Evolutionary conservation across 2,329 filamentous ascomycete species (phyloP), one percentile per base, ranked within the genome.

Genomic region (Aureobasidium sp.): DNA sequence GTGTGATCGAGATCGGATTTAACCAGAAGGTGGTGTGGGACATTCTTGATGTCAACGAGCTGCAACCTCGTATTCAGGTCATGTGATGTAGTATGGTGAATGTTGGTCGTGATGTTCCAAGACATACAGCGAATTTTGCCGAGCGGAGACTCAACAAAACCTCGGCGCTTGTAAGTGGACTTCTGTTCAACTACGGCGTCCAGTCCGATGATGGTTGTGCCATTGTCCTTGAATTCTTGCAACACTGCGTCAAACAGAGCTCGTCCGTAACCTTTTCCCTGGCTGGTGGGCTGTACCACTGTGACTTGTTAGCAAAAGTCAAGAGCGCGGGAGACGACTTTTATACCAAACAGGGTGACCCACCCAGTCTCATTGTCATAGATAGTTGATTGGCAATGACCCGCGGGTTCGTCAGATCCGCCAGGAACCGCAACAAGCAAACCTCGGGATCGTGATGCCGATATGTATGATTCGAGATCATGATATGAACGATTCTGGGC

Each of bases 111-210:
- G 25, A 62, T 53, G 13, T 42, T 39, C 16, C 71, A 65, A 25
- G 60, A 63, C 70, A 74, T 69, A 50, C 71, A 54, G 36, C 50
- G 50, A 54, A 54, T 25, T 21, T 54, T 54, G 36, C 50, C 74
- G 7, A 66, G 63, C 21, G 61, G 58, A 10, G 55, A 64, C 25
- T 69, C 65, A 8, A 69, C 66, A 60, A 75, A 76, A 1, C 71
- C 69, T 13, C 74, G 64, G 4, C 73, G 67, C 49, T 66, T 63
- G 61, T 76, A 75, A 8, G 72, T 75, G 9, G 62, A 52, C n/a
- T 69, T 67, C 62, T 76, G 74, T 63, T 71, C 68, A n/a, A 65
- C 61, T 8, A 76, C 74, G 32, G 68, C 72, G 66, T 76, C 74
- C 6, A 76, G 64, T 10, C 73, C 74, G 39, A 73, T 67, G 27